phyloP scores from a whole-genome alignment of 139 green algal genomes.

The Tetradesmus obliquus region DNA sequence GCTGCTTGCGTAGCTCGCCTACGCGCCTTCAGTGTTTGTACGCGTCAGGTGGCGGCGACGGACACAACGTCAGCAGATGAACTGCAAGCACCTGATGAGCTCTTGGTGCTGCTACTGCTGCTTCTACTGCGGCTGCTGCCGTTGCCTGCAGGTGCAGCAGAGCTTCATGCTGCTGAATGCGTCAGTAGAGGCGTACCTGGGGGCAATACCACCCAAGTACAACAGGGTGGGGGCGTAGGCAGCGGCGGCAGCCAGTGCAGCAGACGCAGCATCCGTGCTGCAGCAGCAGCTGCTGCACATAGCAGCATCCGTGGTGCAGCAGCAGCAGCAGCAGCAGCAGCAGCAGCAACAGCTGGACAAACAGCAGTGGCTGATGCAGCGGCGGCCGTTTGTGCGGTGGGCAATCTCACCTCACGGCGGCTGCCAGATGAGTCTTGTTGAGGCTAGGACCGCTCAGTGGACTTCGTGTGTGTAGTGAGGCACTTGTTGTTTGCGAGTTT shows the following conservation, averaged over 20 bases:
- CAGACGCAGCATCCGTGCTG: neutral
- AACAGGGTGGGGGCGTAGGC: neutral
- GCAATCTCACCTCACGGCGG: neutral
- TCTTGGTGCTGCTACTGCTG: neutral
- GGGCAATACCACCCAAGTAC: conserved; percentile 23
- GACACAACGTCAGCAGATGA: neutral
- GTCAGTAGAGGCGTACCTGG: neutral
- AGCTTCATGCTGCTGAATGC: conserved; percentile 33
- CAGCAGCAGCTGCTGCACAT: neutral
- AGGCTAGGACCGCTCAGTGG: too few species aligned
- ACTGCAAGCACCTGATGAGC: too few species aligned
- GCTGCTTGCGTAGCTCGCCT: too few species aligned
- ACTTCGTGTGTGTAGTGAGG: too few species aligned
- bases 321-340: neutral
- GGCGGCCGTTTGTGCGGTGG: neutral
- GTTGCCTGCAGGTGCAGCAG: conserved; percentile 23
- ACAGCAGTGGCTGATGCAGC: neutral
- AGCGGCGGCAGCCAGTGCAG: neutral
- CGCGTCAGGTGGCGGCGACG: too few species aligned
- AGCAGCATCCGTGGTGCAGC: neutral
- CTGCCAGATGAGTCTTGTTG: neutral
- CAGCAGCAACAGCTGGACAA: neutral
- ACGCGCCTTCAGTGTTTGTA: too few species aligned
- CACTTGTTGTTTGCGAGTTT: too few species aligned
- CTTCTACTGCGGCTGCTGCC: neutral